These are phyloP conservation scores for Bonia amplexicaulis DNA, from an alignment of 176 grass and related monocot species.

Conservation along the genomic window DNA sequence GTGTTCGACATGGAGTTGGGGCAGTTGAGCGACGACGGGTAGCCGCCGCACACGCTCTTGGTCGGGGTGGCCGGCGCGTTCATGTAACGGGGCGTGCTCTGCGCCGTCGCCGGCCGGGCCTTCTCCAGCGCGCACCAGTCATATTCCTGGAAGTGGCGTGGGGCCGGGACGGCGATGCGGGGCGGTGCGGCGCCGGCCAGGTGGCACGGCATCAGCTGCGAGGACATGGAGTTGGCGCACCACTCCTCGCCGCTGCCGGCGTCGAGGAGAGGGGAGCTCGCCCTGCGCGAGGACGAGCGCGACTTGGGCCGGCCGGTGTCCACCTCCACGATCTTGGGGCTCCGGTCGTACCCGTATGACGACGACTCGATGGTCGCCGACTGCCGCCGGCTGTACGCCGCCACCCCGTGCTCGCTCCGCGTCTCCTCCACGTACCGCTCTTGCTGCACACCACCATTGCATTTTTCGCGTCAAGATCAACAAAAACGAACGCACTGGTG, in stretches of 20 bases:
- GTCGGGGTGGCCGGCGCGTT: constrained; percentile 53
- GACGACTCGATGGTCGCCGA: constrained; percentile 73
- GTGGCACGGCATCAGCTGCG: constrained; percentile 40
- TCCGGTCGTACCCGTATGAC: constrained; percentile 67
- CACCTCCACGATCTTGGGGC: constrained; percentile 94
- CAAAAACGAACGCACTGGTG: neutral
- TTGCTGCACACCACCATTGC: constrained; percentile 29
- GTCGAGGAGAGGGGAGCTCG: constrained; percentile 42
- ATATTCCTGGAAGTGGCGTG: constrained; percentile 46
- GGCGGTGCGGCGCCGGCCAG: constrained; percentile 11
- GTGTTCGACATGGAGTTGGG: constrained; percentile 90
- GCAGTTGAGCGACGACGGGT: constrained; percentile 32
- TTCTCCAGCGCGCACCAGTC: constrained; percentile 63
- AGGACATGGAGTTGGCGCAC: constrained; percentile 34
- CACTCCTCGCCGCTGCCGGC: constrained; percentile 27
- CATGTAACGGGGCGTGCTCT: constrained; percentile 80
- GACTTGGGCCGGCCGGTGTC: constrained; percentile 79
- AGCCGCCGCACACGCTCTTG: constrained; percentile 50
- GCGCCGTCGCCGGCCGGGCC: constrained; percentile 73
- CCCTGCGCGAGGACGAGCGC: constrained; percentile 63
- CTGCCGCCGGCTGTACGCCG: constrained; percentile 56
- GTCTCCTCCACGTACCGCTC: constrained; percentile 61
- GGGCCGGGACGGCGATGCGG: constrained; percentile 49
- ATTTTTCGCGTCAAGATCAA: neutral
- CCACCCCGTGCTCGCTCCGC: constrained; percentile 55